Evolutionary conservation across 306 rosid genomes (phyloP), one percentile per base, ranked within the genome.

Genomic region (Rosa multiflora): DNA sequence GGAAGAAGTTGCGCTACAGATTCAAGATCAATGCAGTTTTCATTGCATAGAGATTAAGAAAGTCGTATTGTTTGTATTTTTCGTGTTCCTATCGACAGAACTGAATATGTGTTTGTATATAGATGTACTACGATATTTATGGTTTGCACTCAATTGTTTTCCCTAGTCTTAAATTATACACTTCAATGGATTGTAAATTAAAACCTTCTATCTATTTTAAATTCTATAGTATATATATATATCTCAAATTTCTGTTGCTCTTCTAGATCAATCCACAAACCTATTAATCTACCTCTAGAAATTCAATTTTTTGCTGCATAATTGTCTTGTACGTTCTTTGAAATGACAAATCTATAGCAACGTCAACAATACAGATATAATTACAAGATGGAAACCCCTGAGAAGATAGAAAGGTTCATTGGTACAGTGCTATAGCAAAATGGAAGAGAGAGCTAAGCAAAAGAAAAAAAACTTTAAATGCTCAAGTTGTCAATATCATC

Each of bases 401-500:
- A 67, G 51, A 39, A 42, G n/a, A 35, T n/a, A 39, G 64, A 35
- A 46, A 37, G 48, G 44, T 52, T 73, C 32, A 37, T 35, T 73
- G 76, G 43, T 39, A 42, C 49, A 5, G 66, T 39, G 51, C 63
- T 32, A 13, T 12, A 39, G 47, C 67, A 74, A 74, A 59, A 14
- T 14, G 52, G 70, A 15, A 48, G 29, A 21, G 49, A 10, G 61
- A 44, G 17, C 52, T 14, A 63, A 63, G n/a, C 4, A 63, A 5
- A 32, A 63, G 42, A 13, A 29, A 3, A 59, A 59, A 8, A 42
- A 14, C 6, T 40, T 74, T 85, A 85, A 83, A 78, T 64, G n/a
- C 83, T 81, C 44, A 85, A 76, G 85, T 67, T 76, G 79, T 84
- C 78, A 80, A 89, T 73, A 66, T 93, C 91, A 40, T 84, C 83